phyloP scores from a whole-genome alignment of 352 stramenopile genomes.

The Pythium graminicola region DNA sequence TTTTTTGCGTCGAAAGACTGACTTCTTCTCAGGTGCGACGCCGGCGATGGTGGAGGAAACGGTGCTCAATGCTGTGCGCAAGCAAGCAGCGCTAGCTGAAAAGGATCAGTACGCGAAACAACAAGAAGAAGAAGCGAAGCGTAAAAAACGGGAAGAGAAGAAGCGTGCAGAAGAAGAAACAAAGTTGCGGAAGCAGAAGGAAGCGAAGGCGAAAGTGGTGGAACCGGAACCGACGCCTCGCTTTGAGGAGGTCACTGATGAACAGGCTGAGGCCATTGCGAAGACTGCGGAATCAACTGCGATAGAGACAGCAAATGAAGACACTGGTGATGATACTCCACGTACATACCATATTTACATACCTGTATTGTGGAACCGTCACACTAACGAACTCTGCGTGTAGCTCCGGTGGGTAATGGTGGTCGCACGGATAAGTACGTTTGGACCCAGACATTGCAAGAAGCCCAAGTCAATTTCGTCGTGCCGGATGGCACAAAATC shows the following conservation, averaged over 20 bases:
- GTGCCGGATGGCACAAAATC: constrained; percentile 93
- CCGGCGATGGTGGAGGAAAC: constrained; percentile 68
- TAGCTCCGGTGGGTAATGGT: constrained; percentile 89
- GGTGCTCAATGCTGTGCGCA: constrained; percentile 87
- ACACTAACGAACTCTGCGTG: background rate
- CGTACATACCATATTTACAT: constrained; percentile 31
- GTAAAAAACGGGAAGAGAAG: constrained; percentile 35
- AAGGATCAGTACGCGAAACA: constrained; percentile 74
- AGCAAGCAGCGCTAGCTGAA: constrained; percentile 86
- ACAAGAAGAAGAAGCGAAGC: constrained; percentile 75
- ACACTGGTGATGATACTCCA: constrained; percentile 52
- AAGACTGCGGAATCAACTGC: constrained; percentile 14
- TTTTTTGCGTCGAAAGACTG: constrained; percentile 97
- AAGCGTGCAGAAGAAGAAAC: constrained; percentile 45
- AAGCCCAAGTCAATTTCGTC: constrained; percentile 90
- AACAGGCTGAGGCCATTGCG: constrained; percentile 33
- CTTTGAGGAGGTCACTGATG: constrained; percentile 80
- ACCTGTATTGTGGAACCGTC: background rate
- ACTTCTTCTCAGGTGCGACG: constrained; percentile 96
- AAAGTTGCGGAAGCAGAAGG: constrained; percentile 55
- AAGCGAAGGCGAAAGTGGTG: constrained; percentile 27
- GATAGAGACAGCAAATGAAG: constrained; percentile 15
- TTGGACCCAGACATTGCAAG: constrained; percentile 98
- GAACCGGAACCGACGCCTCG: constrained; percentile 36
- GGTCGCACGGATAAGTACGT: constrained; percentile 91